phyloP scores from a whole-genome alignment of 179 eudicot species.

The Spergularia azorica region DNA sequence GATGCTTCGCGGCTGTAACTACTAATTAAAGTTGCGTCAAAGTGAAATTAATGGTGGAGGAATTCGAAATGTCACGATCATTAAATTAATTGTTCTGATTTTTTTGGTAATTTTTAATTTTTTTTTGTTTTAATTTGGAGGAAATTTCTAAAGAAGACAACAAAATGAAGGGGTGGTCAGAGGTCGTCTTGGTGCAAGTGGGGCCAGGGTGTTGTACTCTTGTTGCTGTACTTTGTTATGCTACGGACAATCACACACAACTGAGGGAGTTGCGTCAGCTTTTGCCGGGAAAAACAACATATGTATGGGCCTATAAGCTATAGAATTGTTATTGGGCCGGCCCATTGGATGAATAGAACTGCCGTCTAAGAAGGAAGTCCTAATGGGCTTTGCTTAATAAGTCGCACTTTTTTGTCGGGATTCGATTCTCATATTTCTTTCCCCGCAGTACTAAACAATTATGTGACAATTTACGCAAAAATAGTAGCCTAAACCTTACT shows the following conservation, averaged over 20 bases:
- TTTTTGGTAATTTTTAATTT: neutral
- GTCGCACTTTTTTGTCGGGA: no score
- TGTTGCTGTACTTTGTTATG: slow-evolving; percentile 11
- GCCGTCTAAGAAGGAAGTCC: slow-evolving; percentile 17
- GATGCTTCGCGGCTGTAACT: slow-evolving; percentile 30
- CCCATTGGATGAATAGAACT: neutral
- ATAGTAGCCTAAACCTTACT: no score
- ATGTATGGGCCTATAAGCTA: neutral
- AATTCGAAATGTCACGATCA: slow-evolving; percentile 15
- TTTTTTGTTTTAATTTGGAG: neutral
- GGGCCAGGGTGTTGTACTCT: neutral
- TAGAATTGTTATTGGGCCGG: neutral
- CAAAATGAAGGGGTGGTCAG: neutral
- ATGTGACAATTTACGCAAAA: no score
- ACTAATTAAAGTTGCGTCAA: neutral
- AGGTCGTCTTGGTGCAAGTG: neutral
- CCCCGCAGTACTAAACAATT: no score
- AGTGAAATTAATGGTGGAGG: slow-evolving; percentile 24
- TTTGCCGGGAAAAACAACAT: neutral
- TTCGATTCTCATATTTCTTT: no score
- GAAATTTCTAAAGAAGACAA: slow-evolving; percentile 22
- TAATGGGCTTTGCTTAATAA: neutral
- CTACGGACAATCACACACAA: slow-evolving; percentile 16
- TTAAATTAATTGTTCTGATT: slow-evolving; percentile 8
- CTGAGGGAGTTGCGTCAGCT: neutral